A percentile compares a stretch with the other conserved stretches of the same genome.
phyloP scores from a whole-genome alignment of 2,329 filamentous ascomycete species.

The Zasmidium citrigriseum region DNA sequence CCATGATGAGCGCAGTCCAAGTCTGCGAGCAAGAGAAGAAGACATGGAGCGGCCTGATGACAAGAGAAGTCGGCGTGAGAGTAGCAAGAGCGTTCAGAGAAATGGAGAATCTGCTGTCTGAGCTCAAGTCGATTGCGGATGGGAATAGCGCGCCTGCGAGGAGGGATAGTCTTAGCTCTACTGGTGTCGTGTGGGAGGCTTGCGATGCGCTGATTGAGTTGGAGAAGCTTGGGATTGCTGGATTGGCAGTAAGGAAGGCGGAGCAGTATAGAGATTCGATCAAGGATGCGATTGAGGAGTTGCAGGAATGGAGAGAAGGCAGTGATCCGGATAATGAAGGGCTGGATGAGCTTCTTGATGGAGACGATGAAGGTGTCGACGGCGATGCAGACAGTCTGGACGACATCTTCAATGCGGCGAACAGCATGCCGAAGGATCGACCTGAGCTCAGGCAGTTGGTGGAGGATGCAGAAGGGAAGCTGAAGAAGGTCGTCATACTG shows the following conservation, averaged over 20 bases:
- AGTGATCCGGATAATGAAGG: conserved; percentile 52
- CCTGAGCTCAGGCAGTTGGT: conserved; percentile 67
- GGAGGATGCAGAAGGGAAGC: conserved; percentile 62
- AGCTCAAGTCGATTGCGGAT: conserved; percentile 60
- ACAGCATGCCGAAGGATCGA: conserved; percentile 64
- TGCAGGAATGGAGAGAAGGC: conserved; percentile 80
- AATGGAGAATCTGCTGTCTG: conserved; percentile 60
- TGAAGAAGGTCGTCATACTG: conserved; percentile 68
- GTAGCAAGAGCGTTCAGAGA: conserved; percentile 64
- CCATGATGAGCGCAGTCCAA: conserved; percentile 69
- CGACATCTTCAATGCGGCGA: conserved; percentile 64
- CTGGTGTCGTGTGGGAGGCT: conserved; percentile 78
- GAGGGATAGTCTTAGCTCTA: conserved; percentile 59
- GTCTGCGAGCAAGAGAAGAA: conserved; percentile 56
- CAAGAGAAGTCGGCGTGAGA: conserved; percentile 63
- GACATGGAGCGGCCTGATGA: conserved; percentile 64
- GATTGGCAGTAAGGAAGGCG: conserved; percentile 69
- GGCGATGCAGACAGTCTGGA: conserved; percentile 59
- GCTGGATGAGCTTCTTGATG: conserved; percentile 37
- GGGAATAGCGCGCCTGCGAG: conserved; percentile 41
- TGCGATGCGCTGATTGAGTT: conserved; percentile 73
- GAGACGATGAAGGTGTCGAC: conserved; percentile 41
- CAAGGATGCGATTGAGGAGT: conserved; percentile 79
- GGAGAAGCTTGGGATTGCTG: conserved; percentile 66
- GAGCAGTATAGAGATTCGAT: conserved; percentile 74